Conservation (phyloP, 306 rosid genomes). For the Astragalus glycyphyllos region DNA sequence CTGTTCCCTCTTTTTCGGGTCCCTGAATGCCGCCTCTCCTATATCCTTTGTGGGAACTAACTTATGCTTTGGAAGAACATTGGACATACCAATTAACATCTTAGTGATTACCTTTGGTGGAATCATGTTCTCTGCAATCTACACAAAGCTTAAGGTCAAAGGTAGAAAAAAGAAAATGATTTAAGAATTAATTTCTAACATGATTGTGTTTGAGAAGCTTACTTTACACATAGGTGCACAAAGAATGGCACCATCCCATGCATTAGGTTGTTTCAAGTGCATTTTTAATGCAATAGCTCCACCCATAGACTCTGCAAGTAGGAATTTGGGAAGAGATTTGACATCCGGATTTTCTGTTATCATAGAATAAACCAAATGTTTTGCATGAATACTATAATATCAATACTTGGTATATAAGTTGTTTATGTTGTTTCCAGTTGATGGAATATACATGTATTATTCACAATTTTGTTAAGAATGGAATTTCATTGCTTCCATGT, state of each 20-base stretch:
- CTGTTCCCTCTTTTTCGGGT: conserved; percentile 64
- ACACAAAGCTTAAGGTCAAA: conserved; percentile 41
- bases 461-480: no score
- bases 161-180: conserved; percentile 20
- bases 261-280: conserved; percentile 80
- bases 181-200: conserved; percentile 7
- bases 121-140: conserved; percentile 93
- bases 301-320: conserved; percentile 92
- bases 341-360: conserved; percentile 74
- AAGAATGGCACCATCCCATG: conserved; percentile 91
- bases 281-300: conserved; percentile 89
- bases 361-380: conserved; percentile 39
- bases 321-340: conserved; percentile 70
- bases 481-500: no score
- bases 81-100: conserved; percentile 66
- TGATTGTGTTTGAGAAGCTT: conserved; percentile 47
- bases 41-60: conserved; percentile 84
- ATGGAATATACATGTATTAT: conserved; percentile 20
- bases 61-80: conserved; percentile 77
- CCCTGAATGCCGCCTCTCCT: conserved; percentile 89
- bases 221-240: conserved; percentile 99
- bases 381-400: conserved; percentile 18
- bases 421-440: neutral
- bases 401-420: neutral
- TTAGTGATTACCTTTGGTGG: conserved; percentile 68